These are phyloP conservation scores for Alternaria panax DNA, from an alignment of 2,329 filamentous ascomycete species.

Conservation along the genomic window DNA sequence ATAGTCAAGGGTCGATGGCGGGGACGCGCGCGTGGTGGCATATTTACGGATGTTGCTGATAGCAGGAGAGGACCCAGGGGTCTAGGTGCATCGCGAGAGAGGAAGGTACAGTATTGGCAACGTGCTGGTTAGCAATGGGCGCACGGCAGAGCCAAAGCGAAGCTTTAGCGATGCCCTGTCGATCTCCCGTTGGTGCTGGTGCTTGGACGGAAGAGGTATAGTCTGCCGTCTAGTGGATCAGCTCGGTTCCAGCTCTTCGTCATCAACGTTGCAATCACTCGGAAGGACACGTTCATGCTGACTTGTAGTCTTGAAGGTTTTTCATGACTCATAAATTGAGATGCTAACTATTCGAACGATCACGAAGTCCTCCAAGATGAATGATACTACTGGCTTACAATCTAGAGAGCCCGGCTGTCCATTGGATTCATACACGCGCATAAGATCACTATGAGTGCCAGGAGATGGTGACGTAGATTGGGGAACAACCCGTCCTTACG, in stretches of 20 bases:
- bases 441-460: rapidly evolving
- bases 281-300: neutral
- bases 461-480: neutral
- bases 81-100: neutral
- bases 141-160: neutral
- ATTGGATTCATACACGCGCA: neutral
- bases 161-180: conserved; percentile 10
- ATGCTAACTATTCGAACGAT: rapidly evolving
- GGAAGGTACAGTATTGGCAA: neutral
- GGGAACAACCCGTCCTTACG: neutral
- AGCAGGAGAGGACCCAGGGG: neutral
- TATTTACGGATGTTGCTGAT: neutral
- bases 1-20: conserved; percentile 37
- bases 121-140: neutral
- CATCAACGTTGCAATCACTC: neutral
- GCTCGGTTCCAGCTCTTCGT: neutral
- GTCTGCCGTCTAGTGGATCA: neutral
- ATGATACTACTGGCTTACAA: neutral
- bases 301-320: neutral
- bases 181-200: conserved; percentile 15
- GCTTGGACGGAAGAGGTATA: conserved; percentile 9
- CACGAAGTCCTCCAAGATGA: rapidly evolving
- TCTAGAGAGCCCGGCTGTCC: neutral
- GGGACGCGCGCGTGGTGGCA: conserved; percentile 18
- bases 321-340: neutral